phyloP scores from a whole-genome alignment of 306 rosid genomes.

The Cucurbita maxima region DNA sequence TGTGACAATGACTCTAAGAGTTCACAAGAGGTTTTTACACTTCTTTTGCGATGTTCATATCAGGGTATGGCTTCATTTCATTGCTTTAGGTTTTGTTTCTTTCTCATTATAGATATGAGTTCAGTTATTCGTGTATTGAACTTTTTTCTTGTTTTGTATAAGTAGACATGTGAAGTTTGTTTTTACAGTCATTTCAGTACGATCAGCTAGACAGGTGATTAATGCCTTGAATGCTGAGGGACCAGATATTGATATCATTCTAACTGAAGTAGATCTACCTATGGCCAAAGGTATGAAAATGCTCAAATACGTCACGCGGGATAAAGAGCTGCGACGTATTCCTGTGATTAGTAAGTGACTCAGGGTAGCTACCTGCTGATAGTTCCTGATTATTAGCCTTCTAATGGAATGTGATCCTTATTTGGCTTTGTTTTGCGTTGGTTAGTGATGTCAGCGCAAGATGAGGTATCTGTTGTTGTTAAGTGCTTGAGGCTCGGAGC shows the following conservation, averaged over 20 bases:
- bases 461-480: slow-evolving; percentile 83
- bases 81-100: not conserved
- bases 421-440: slow-evolving; percentile 18
- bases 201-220: slow-evolving; percentile 76
- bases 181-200: slow-evolving; percentile 51
- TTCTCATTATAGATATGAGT: not conserved
- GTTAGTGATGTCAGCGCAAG: slow-evolving; percentile 93
- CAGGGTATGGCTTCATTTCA: slow-evolving; percentile 33
- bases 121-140: not conserved
- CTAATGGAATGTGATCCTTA: slow-evolving; percentile 10
- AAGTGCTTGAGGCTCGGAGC: slow-evolving; percentile 97
- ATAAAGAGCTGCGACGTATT: slow-evolving; percentile 57
- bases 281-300: slow-evolving; percentile 67
- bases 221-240: slow-evolving; percentile 92
- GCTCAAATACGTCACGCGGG: slow-evolving; percentile 75
- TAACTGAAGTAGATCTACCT: slow-evolving; percentile 84
- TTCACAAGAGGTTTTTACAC: slow-evolving; percentile 59
- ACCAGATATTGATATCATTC: slow-evolving; percentile 71
- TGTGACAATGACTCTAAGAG: slow-evolving; percentile 70
- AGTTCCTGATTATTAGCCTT: slow-evolving; percentile 1
- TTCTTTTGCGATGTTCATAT: slow-evolving; percentile 74
- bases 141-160: not conserved
- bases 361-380: not conserved
- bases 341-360: slow-evolving; percentile 74
- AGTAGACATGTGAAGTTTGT: not conserved